phyloP scores from a whole-genome alignment of 148 eudicot species.

The Chenopodium quinoa region DNA sequence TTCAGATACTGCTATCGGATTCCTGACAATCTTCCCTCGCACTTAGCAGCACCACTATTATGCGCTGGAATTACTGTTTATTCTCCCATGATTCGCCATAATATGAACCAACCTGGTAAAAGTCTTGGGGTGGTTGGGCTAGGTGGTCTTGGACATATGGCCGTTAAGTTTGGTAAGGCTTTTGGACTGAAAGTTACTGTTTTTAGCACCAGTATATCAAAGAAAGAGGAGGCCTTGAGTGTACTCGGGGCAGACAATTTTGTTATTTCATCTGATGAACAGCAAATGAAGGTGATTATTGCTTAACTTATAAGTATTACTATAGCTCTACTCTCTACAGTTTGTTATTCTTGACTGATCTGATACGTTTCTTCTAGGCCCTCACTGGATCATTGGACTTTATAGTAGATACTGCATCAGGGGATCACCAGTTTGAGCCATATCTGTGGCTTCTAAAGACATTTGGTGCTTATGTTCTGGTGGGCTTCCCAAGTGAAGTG shows the following conservation, averaged over 20 bases:
- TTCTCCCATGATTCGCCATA: constrained; percentile 69
- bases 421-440: constrained; percentile 31
- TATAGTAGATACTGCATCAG: constrained; percentile 49
- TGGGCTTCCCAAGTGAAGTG: constrained; percentile 67
- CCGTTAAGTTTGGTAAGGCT: constrained; percentile 82
- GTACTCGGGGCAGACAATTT: constrained; percentile 65
- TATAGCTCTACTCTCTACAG: neutral
- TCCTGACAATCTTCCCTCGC: constrained; percentile 63
- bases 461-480: constrained; percentile 53
- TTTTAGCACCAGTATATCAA: constrained; percentile 70
- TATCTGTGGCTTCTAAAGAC: constrained; percentile 64
- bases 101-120: constrained; percentile 83
- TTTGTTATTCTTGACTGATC: neutral
- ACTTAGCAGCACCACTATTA: constrained; percentile 66
- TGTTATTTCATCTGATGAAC: constrained; percentile 60
- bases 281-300: constrained; percentile 51
- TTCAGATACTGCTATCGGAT: constrained; percentile 66
- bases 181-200: constrained; percentile 78
- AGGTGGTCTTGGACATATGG: constrained; percentile 87
- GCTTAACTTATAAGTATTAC: neutral
- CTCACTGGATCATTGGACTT: constrained; percentile 60
- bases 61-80: constrained; percentile 89
- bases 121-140: constrained; percentile 81
- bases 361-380: constrained; percentile 35
- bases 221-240: constrained; percentile 61